These are phyloP conservation scores for Pulchroboletus neoregius DNA, from an alignment of 1,284 basidiomycete genomes.

Conservation along the genomic window DNA sequence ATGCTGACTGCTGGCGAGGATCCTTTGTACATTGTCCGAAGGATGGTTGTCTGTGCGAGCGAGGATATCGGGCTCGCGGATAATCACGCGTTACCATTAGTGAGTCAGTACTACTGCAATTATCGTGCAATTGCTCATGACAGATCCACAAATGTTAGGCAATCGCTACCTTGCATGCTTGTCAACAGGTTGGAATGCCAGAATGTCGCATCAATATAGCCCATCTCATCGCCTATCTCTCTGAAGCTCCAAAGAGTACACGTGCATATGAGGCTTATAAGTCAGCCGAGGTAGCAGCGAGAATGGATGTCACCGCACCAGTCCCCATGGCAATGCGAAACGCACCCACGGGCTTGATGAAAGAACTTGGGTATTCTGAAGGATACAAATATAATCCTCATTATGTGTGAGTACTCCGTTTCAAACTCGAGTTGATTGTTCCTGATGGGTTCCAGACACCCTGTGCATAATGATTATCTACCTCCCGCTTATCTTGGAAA, in stretches of 20 bases:
- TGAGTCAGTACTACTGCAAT: slow-evolving; percentile 30
- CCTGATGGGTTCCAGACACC: slow-evolving; percentile 47
- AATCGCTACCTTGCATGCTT: slow-evolving; percentile 74
- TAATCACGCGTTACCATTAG: slow-evolving; percentile 65
- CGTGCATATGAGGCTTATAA: slow-evolving; percentile 76
- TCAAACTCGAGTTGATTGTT: background rate
- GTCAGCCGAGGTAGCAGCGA: slow-evolving; percentile 63
- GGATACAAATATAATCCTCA: slow-evolving; percentile 79
- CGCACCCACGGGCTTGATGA: slow-evolving; percentile 83
- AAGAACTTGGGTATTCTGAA: slow-evolving; percentile 71
- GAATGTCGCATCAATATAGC: slow-evolving; percentile 76
- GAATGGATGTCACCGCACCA: slow-evolving; percentile 47
- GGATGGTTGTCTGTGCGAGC: slow-evolving; percentile 81
- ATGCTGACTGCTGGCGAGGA: slow-evolving; percentile 88
- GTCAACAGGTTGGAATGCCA: slow-evolving; percentile 82
- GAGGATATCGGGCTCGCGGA: slow-evolving; percentile 86
- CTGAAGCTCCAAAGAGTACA: slow-evolving; percentile 82
- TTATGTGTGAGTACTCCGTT: slow-evolving; percentile 50
- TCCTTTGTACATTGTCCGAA: slow-evolving; percentile 77
- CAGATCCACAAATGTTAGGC: slow-evolving; percentile 45
- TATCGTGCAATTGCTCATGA: background rate
- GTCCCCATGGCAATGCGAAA: slow-evolving; percentile 84
- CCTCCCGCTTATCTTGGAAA: slow-evolving; percentile 43
- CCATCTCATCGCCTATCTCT: slow-evolving; percentile 78
- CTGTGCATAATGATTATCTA: slow-evolving; percentile 65